Base-by-base conservation (phyloP, 2,329 filamentous ascomycete species). In the Madurella fahalii region DNA sequence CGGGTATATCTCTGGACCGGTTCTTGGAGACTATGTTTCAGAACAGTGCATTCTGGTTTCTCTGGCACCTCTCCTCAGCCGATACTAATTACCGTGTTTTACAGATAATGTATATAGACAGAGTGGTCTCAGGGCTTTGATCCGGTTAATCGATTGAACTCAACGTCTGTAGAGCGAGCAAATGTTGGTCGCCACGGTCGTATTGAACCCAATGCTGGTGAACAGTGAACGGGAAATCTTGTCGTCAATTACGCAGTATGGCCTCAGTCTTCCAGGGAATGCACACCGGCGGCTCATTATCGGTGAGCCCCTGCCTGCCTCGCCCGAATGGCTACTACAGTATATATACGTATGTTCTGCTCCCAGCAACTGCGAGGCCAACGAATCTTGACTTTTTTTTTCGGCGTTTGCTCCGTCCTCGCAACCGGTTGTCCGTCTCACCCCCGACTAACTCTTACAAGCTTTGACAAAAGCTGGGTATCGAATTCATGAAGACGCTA, bases 381-480 rank as follows among this genome's bases (percentile, higher is more conserved):
- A 8, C 5, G 17, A 31, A 8, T 37, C 20, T 13, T 20, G 5
- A 11, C 12, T 15, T 40, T 25, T 39, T 41, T 47, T 30, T 15
- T 40, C 7, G 3, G 25, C 25, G 25, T 25, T 25, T 25, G 25
- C 25, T 25, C n/a, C 15, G 15, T 46, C 13, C 15, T 40, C 16
- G 39, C 30, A 11, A 12, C 17, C 4, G 11, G 5, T 20, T 16
- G 16, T 25, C 8, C 32, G 37, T 39, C 7, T 16, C 11, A 32
- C 25, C 47, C 32, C 25, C 18, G 9, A 40, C 47, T 17, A 31
- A 41, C 48, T 58, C 48, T 54, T 58, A 58, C 55, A 54, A 52
- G 48, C 45, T 46, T 43, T 40, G 25, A 18, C 16, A 40, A 37
- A 7, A 54, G 48, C 48, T 58, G 52, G 52, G 48, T 58, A 54